A percentile compares a stretch with the other conserved stretches of the same genome.
phyloP scores from a whole-genome alignment of 768 basidiomycete genomes.

The Tubosaeta sp. region DNA sequence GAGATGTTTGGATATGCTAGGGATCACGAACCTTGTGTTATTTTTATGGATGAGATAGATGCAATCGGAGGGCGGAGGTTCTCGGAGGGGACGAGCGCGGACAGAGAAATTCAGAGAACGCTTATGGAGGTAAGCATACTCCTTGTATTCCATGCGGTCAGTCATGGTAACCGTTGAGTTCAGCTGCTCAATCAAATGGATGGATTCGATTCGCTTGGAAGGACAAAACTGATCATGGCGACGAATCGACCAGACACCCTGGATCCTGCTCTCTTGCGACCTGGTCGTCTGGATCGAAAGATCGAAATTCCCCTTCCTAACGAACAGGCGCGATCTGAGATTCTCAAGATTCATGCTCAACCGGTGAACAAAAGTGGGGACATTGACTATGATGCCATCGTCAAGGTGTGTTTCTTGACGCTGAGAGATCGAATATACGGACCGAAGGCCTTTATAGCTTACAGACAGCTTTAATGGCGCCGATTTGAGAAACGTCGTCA shows the following conservation, averaged over 20 bases:
- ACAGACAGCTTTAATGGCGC: conserved; percentile 96
- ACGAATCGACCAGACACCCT: conserved; percentile 98
- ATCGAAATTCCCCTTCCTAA: conserved; percentile 98
- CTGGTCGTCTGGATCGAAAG: conserved; percentile 94
- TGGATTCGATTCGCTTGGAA: conserved; percentile 95
- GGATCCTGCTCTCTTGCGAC: conserved; percentile 93
- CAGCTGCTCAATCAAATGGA: conserved; percentile 99
- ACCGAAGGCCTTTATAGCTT: conserved; percentile 42
- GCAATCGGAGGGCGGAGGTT: conserved; percentile 91
- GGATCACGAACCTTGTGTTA: conserved; percentile 98
- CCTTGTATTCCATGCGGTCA: neutral
- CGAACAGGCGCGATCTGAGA: conserved; percentile 93
- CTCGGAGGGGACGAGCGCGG: conserved; percentile 95
- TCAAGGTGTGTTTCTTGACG: conserved; percentile 57
- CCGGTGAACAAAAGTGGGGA: conserved; percentile 94
- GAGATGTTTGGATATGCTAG: conserved; percentile 99
- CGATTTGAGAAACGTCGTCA: conserved; percentile 91
- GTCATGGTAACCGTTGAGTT: neutral
- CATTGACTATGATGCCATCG: conserved; percentile 97
- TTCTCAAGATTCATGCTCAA: conserved; percentile 93
- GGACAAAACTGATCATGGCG: conserved; percentile 99
- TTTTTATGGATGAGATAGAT: conserved; percentile 98
- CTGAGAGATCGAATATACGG: neutral
- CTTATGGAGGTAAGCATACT: conserved; percentile 77
- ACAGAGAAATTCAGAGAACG: conserved; percentile 97